Evolutionary conservation across 1,139 yeast species (phyloP).

Genomic region (Ogataea hybrid): DNA sequence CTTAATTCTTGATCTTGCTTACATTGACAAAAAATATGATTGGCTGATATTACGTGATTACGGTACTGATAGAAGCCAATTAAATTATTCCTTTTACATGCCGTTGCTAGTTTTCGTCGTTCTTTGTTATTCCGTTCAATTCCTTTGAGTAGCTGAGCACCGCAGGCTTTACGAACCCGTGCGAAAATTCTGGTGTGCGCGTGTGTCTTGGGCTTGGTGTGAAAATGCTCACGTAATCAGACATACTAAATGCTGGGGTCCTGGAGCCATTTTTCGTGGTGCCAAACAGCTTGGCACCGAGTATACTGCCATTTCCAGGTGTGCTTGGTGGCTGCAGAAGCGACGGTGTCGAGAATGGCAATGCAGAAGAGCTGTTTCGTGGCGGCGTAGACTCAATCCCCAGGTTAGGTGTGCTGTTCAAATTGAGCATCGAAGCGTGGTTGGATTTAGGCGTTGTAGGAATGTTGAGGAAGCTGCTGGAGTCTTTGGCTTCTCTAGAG

Average conservation of each 20-base stretch:
- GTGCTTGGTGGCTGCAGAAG: conserved; percentile 10
- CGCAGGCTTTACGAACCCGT: conserved; percentile 16
- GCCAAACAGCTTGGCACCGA: conserved; percentile 12
- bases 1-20: conserved; percentile 6
- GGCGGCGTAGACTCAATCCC: conserved; percentile 28
- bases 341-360: conserved; percentile 23
- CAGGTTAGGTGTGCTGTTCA: conserved; percentile 20
- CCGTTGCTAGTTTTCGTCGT: conserved; percentile 1
- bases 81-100: not conserved
- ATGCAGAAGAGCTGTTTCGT: conserved; percentile 16
- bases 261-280: conserved; percentile 31
- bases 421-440: conserved; percentile 15
- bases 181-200: conserved; percentile 30
- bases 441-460: conserved; percentile 34
- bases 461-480: conserved; percentile 18
- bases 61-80: not conserved
- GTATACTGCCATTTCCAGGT: conserved; percentile 6
- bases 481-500: conserved; percentile 20
- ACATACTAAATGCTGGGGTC: conserved; percentile 78
- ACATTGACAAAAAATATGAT: conserved; percentile 3
- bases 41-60: conserved; percentile 5
- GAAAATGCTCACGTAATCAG: conserved; percentile 75
- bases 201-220: conserved; percentile 62
- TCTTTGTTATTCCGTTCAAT: conserved; percentile 20
- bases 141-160: conserved; percentile 24